These are phyloP conservation scores for Drechslera avenae DNA, from an alignment of 2,329 filamentous ascomycete species.

Conservation along the genomic window DNA sequence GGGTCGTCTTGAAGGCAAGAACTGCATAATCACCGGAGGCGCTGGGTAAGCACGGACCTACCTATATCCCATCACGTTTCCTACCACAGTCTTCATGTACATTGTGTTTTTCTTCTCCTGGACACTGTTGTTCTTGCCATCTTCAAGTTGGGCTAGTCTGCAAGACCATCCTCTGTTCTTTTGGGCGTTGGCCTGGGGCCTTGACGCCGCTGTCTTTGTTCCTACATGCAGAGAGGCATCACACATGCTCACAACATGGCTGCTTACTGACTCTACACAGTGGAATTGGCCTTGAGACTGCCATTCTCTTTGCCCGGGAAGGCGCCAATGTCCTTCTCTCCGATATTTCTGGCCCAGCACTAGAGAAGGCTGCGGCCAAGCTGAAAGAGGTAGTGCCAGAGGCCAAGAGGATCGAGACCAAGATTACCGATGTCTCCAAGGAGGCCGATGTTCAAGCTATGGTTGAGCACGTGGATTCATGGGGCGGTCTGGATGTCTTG, in stretches of 20 bases:
- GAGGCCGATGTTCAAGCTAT: slow-evolving; percentile 77
- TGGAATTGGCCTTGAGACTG: slow-evolving; percentile 91
- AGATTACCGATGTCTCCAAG: slow-evolving; percentile 80
- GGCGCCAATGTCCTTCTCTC: slow-evolving; percentile 84
- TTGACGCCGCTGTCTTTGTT: not conserved
- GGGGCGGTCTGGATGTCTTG: slow-evolving; percentile 88
- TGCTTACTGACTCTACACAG: slow-evolving; percentile 53
- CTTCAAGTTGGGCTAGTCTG: not conserved
- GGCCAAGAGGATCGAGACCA: slow-evolving; percentile 64
- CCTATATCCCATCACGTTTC: not conserved
- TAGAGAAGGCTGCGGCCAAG: slow-evolving; percentile 77
- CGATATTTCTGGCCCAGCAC: slow-evolving; percentile 79
- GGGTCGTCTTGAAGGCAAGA: slow-evolving; percentile 66
- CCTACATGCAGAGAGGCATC: not conserved
- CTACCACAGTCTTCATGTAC: not conserved
- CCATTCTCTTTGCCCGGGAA: slow-evolving; percentile 86
- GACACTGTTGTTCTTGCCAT: not conserved
- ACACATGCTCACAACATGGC: not conserved
- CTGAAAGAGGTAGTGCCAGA: slow-evolving; percentile 73
- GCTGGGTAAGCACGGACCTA: slow-evolving; percentile 68
- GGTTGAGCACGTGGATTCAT: slow-evolving; percentile 75
- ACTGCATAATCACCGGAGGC: slow-evolving; percentile 80
- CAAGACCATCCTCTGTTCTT: not conserved
- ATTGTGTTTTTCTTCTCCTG: not conserved
- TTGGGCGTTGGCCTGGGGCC: not conserved